phyloP scores from a whole-genome alignment of 257 asterid genomes.

The Solanum corneliomulleri region DNA sequence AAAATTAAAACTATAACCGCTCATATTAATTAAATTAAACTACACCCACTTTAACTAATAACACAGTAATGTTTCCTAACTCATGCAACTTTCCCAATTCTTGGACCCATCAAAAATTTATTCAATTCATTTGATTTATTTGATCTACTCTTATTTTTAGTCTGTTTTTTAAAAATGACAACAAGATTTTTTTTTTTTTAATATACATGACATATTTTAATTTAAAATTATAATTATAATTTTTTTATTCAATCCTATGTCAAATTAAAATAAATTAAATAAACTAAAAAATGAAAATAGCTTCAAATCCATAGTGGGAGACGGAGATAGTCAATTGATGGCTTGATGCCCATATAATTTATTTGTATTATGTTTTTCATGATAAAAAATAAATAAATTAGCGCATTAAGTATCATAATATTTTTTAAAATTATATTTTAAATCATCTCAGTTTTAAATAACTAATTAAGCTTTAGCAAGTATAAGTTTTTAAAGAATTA shows the following conservation, averaged over 20 bases:
- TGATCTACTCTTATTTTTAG: background rate
- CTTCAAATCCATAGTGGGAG: background rate
- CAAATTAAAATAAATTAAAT: background rate
- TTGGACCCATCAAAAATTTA: background rate
- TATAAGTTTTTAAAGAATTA: no score
- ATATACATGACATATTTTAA: no score
- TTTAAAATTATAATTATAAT: fast-evolving
- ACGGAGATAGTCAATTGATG: background rate
- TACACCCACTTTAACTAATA: background rate
- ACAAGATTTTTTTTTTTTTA: no score
- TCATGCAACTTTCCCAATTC: background rate
- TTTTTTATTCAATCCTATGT: no score
- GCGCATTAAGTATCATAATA: background rate
- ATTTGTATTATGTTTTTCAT: background rate
- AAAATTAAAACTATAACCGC: background rate
- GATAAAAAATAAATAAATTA: no score
- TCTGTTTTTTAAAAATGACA: no score
- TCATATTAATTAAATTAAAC: no score
- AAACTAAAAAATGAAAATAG: no score
- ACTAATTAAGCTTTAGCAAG: background rate
- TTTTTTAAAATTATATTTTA: no score
- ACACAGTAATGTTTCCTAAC: background rate
- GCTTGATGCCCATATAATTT: background rate
- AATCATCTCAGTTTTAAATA: background rate
- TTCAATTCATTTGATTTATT: no score